phyloP scores from a whole-genome alignment of 1,139 yeast species.

The Hyphopichia wangnamkhiaoensis region DNA sequence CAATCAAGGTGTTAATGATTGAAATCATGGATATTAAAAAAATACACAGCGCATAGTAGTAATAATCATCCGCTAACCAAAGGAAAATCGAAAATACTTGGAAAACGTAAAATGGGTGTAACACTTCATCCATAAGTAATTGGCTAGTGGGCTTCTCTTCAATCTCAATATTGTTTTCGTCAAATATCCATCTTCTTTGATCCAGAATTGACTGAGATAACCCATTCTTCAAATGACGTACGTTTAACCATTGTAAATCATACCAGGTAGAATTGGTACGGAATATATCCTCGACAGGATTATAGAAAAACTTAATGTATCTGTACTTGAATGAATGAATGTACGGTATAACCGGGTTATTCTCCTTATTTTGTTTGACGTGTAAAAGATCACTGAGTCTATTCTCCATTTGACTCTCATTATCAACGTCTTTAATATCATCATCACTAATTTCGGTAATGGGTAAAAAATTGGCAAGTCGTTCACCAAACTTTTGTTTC shows the following conservation, averaged over 20 bases:
- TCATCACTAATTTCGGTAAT: conserved; percentile 18
- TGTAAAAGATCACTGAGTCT: background rate
- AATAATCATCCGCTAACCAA: conserved; percentile 92
- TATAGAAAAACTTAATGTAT: conserved; percentile 77
- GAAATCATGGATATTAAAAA: conserved; percentile 82
- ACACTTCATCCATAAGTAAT: conserved; percentile 78
- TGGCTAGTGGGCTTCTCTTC: conserved; percentile 67
- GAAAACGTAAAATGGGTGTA: conserved; percentile 93
- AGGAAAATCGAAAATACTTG: conserved; percentile 88
- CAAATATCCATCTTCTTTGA: conserved; percentile 74
- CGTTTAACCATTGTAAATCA: conserved; percentile 71
- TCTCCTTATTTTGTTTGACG: conserved; percentile 16
- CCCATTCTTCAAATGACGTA: conserved; percentile 64
- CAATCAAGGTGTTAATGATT: conserved; percentile 75
- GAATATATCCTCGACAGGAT: conserved; percentile 84
- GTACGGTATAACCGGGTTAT: conserved; percentile 69
- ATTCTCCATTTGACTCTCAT: conserved; percentile 11
- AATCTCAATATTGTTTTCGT: conserved; percentile 71
- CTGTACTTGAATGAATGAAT: conserved; percentile 76
- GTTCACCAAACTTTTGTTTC: conserved; percentile 64
- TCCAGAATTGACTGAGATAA: conserved; percentile 67
- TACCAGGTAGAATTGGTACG: conserved; percentile 86
- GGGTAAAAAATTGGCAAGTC: conserved; percentile 67
- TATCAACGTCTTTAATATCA: conserved; percentile 20
- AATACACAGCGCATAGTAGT: conserved; percentile 91